Conservation (phyloP, 306 rosid species). For the Lagenaria siceraria region DNA sequence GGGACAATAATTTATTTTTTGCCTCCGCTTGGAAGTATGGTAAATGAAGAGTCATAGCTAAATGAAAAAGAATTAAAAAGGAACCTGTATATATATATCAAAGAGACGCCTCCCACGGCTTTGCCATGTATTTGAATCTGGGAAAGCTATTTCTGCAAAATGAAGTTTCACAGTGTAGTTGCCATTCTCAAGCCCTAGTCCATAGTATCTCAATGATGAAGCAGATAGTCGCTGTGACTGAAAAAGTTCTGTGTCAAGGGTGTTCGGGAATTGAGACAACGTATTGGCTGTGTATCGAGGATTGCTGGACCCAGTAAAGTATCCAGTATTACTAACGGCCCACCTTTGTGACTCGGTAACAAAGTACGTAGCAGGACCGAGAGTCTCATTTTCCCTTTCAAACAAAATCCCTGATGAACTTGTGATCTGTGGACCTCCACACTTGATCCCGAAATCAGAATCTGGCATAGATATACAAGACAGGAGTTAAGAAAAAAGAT, state of each 20-base stretch:
- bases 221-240: conserved; percentile 63
- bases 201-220: conserved; percentile 73
- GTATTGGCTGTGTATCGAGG: conserved; percentile 16
- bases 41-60: background rate
- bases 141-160: conserved; percentile 43
- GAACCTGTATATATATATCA: conserved; percentile 69
- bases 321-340: conserved; percentile 70
- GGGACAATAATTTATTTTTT: background rate
- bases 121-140: conserved; percentile 32
- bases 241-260: conserved; percentile 39
- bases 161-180: conserved; percentile 50
- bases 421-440: conserved; percentile 43
- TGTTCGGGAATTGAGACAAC: conserved; percentile 25
- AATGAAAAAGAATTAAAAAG: background rate
- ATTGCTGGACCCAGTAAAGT: conserved; percentile 16
- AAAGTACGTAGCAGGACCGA: conserved; percentile 63
- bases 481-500: background rate
- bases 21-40: background rate
- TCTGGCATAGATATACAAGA: conserved; percentile 23
- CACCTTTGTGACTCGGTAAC: conserved; percentile 39
- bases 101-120: conserved; percentile 62
- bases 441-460: conserved; percentile 48
- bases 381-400: conserved; percentile 38
- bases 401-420: conserved; percentile 21
- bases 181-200: conserved; percentile 62